Percentiles rank a stretch among this genome's conserved stretches.
Conservation (phyloP, 148 eudicot genomes). For the Dysphania ambrosioides region DNA sequence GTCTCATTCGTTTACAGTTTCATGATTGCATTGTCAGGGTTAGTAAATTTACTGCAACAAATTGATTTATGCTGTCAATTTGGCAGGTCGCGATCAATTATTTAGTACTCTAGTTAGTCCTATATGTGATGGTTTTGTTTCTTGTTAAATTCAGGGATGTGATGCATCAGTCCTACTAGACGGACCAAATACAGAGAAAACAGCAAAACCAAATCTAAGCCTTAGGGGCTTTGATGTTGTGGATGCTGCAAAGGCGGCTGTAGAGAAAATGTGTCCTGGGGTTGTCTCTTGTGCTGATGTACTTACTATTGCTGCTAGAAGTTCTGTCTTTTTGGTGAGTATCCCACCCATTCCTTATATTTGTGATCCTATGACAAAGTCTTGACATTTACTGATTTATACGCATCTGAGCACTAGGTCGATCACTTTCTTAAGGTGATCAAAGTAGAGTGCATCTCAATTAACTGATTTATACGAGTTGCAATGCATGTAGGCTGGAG, state of each 20-base stretch:
- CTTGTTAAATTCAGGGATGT: constrained; percentile 42
- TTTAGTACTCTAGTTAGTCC: no score
- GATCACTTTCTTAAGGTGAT: no score
- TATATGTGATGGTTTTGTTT: not conserved
- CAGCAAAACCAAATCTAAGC: constrained; percentile 40
- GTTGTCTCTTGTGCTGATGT: constrained; percentile 65
- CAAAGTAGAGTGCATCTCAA: no score
- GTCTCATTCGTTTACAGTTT: constrained; percentile 50
- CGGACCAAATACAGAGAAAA: constrained; percentile 48
- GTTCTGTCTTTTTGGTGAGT: constrained; percentile 44
- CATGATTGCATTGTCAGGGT: constrained; percentile 65
- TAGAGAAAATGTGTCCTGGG: constrained; percentile 48
- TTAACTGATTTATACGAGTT: not conserved
- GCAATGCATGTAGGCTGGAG: constrained; percentile 49
- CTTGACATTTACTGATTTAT: no score
- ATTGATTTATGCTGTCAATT: no score
- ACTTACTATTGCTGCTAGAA: constrained; percentile 50
- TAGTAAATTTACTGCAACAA: not conserved
- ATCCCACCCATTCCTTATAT: not conserved
- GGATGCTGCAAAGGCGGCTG: constrained; percentile 42
- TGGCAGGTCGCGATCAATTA: no score
- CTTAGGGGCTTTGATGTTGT: constrained; percentile 46
- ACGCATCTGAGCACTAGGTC: no score
- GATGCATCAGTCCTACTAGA: constrained; percentile 63
- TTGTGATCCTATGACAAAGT: not conserved